These are phyloP conservation scores for Talaromyces proteolyticus DNA, from an alignment of 495 filamentous ascomycete genomes.

Conservation along the genomic window DNA sequence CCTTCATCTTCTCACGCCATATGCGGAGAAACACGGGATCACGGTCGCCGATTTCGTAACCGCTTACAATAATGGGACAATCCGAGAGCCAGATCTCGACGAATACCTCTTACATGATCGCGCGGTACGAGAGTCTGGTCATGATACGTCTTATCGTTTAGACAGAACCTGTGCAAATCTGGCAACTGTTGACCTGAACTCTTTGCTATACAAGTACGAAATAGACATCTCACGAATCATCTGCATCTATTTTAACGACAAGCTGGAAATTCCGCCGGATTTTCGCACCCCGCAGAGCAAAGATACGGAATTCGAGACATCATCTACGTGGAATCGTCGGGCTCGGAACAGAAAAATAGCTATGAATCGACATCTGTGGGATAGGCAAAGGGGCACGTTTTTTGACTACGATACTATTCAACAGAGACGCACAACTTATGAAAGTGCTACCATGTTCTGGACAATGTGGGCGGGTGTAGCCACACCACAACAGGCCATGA, in stretches of 20 bases:
- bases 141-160: constrained; percentile 90
- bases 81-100: constrained; percentile 83
- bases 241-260: constrained; percentile 73
- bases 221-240: constrained; percentile 82
- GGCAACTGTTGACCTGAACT: constrained; percentile 91
- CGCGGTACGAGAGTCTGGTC: constrained; percentile 91
- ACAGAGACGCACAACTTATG: constrained; percentile 69
- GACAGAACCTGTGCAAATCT: constrained; percentile 83
- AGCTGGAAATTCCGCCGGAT: constrained; percentile 68
- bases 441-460: constrained; percentile 91
- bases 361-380: constrained; percentile 89
- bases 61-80: constrained; percentile 74
- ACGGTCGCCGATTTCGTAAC: constrained; percentile 75
- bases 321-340: constrained; percentile 80
- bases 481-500: constrained; percentile 69
- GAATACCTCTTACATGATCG: constrained; percentile 94
- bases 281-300: constrained; percentile 57
- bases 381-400: constrained; percentile 85
- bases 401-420: constrained; percentile 92
- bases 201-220: constrained; percentile 93
- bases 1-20: constrained; percentile 80
- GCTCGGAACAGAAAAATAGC: constrained; percentile 69
- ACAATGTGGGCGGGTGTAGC: constrained; percentile 89
- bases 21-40: constrained; percentile 78
- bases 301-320: constrained; percentile 64